Conservation (phyloP, 805 yeast species). For the Candida schatavii region DNA sequence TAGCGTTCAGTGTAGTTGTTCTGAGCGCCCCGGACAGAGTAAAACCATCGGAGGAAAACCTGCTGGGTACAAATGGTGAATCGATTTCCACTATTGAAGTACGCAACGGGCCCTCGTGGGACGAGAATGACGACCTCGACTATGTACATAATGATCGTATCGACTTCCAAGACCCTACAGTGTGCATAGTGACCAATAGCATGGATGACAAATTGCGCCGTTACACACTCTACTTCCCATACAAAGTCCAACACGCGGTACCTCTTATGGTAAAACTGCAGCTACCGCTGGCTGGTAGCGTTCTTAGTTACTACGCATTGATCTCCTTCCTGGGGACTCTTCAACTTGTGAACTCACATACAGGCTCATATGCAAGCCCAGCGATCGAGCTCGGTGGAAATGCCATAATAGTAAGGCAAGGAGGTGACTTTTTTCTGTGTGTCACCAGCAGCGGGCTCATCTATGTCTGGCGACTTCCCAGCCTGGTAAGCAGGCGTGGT, state of each 20-base stretch:
- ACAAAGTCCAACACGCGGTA: slow-evolving; percentile 46
- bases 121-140: slow-evolving; percentile 33
- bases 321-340: slow-evolving; percentile 60
- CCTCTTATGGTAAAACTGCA: slow-evolving; percentile 25
- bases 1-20: slow-evolving; percentile 35
- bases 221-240: slow-evolving; percentile 43
- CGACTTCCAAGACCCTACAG: slow-evolving; percentile 47
- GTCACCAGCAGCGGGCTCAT: slow-evolving; percentile 51
- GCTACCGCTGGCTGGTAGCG: background rate
- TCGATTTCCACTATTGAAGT: slow-evolving; percentile 32
- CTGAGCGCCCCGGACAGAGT: slow-evolving; percentile 4
- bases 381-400: slow-evolving; percentile 51
- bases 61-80: slow-evolving; percentile 12
- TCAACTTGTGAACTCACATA: slow-evolving; percentile 38
- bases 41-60: slow-evolving; percentile 8
- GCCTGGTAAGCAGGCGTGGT: slow-evolving; percentile 14
- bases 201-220: slow-evolving; percentile 27
- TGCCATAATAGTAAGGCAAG: slow-evolving; percentile 36
- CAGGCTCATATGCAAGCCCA: slow-evolving; percentile 48
- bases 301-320: slow-evolving; percentile 45
- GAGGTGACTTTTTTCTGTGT: slow-evolving; percentile 33
- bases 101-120: slow-evolving; percentile 42
- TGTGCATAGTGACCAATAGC: slow-evolving; percentile 44
- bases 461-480: slow-evolving; percentile 48
- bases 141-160: slow-evolving; percentile 32